A percentile compares a stretch with the other conserved stretches of the same genome.
phyloP scores from a whole-genome alignment of 2,329 filamentous ascomycete species.

The Iodosphaeria phyllophila region DNA sequence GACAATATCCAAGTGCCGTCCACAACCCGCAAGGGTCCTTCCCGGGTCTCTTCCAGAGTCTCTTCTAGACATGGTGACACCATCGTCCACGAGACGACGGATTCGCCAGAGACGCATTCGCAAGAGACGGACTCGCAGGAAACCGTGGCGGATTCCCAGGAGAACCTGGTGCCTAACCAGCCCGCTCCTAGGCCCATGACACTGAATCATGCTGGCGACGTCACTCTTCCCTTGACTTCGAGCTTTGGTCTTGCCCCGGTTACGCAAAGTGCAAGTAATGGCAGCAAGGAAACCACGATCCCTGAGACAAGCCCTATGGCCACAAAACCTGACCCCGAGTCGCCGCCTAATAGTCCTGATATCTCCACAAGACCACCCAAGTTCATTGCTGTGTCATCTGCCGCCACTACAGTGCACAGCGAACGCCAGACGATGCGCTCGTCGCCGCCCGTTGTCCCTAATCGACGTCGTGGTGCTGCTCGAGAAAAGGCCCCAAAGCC shows the following conservation, averaged over 20 bases:
- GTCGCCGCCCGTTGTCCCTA: slow-evolving; percentile 1
- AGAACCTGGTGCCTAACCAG: slow-evolving; percentile 4
- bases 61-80: slow-evolving; percentile 1
- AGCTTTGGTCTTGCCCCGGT: too few species aligned
- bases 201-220: not conserved
- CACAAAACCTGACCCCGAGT: not conserved
- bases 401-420: not conserved
- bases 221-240: too few species aligned
- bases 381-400: not conserved
- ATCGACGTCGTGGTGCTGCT: not conserved
- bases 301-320: slow-evolving; percentile 12
- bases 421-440: slow-evolving; percentile 1
- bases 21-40: slow-evolving; percentile 8
- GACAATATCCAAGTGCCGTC: slow-evolving; percentile 13
- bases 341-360: not conserved
- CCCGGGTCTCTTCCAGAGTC: slow-evolving; percentile 1
- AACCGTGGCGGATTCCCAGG: slow-evolving; percentile 14
- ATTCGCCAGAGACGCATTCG: too few species aligned
- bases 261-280: not conserved
- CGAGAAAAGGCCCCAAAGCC: not conserved
- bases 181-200: slow-evolving; percentile 1
- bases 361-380: not conserved
- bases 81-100: too few species aligned
- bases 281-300: slow-evolving; percentile 6
- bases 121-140: slow-evolving; percentile 6